These are phyloP conservation scores for Nidularia pulvinata DNA, from an alignment of 768 basidiomycete species.

Conservation along the genomic window DNA sequence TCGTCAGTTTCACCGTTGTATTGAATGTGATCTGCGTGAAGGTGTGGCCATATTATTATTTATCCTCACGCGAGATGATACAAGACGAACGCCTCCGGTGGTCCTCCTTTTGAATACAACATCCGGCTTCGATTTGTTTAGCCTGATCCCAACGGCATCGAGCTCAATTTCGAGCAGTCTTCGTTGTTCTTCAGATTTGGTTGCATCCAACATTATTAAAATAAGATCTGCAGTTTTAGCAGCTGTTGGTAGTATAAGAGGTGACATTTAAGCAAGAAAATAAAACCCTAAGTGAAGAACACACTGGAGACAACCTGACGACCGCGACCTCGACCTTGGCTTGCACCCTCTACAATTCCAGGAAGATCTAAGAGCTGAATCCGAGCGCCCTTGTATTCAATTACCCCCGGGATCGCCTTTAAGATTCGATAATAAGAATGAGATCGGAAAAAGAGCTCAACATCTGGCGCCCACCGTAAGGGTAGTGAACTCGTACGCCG, in stretches of 20 bases:
- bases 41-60: slow-evolving; percentile 4
- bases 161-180: slow-evolving; percentile 88
- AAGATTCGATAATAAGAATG: slow-evolving; percentile 8
- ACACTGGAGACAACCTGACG: slow-evolving; percentile 93
- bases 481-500: slow-evolving; percentile 96
- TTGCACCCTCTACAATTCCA: slow-evolving; percentile 94
- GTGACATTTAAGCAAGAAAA: slow-evolving; percentile 1
- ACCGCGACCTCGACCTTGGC: slow-evolving; percentile 89
- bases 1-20: slow-evolving; percentile 90
- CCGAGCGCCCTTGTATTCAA: slow-evolving; percentile 90
- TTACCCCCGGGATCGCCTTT: slow-evolving; percentile 95
- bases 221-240: slow-evolving; percentile 95
- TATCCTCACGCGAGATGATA: no score
- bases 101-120: slow-evolving; percentile 94
- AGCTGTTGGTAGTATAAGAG: slow-evolving; percentile 39
- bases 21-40: slow-evolving; percentile 80
- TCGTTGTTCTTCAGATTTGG: slow-evolving; percentile 91
- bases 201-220: slow-evolving; percentile 90
- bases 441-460: not conserved
- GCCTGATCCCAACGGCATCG: slow-evolving; percentile 94
- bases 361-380: slow-evolving; percentile 96
- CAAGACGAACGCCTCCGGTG: slow-evolving; percentile 78
- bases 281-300: slow-evolving; percentile 10
- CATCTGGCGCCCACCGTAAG: slow-evolving; percentile 55
- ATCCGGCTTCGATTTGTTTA: slow-evolving; percentile 91